Evolutionary conservation across 2,329 filamentous ascomycete genomes (phyloP).

Genomic region (Aspergillus sojae): DNA sequence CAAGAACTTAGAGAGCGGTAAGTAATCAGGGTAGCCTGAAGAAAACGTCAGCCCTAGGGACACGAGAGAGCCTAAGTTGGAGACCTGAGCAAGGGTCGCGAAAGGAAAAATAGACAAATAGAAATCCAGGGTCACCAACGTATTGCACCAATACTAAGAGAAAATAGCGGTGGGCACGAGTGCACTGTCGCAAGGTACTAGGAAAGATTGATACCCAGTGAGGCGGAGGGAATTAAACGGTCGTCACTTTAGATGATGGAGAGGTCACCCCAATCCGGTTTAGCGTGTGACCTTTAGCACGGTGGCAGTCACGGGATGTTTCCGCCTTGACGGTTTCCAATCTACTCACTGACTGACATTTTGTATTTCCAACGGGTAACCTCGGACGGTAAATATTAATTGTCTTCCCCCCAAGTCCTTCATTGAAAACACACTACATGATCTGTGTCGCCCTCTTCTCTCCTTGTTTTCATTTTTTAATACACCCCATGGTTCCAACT

Average conservation of each 20-base stretch:
- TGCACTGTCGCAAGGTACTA: slow-evolving; percentile 11
- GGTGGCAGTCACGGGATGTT: slow-evolving; percentile 34
- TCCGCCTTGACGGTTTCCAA: slow-evolving; percentile 6
- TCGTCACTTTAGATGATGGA: slow-evolving; percentile 27
- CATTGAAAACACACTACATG: neutral
- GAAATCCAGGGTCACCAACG: slow-evolving; percentile 8
- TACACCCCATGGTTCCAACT: neutral
- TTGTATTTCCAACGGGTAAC: neutral
- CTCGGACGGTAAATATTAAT: neutral
- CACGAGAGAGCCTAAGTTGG: slow-evolving; percentile 14
- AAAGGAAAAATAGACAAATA: slow-evolving; percentile 15
- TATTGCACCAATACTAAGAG: slow-evolving; percentile 21
- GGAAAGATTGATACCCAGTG: slow-evolving; percentile 23
- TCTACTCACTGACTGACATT: neutral
- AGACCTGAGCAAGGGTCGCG: slow-evolving; percentile 6
- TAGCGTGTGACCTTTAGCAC: slow-evolving; percentile 24
- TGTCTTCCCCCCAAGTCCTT: too few relatives aligned
- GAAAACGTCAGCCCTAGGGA: slow-evolving; percentile 20
- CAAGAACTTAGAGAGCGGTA: slow-evolving; percentile 8
- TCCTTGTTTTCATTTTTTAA: neutral
- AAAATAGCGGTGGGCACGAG: slow-evolving; percentile 25
- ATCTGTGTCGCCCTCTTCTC: neutral
- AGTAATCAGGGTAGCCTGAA: slow-evolving; percentile 25
- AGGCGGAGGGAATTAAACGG: slow-evolving; percentile 23
- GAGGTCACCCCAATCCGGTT: slow-evolving; percentile 22